These are phyloP conservation scores for Tephrocybe sp. DNA, from an alignment of 768 basidiomycete species.

Conservation along the genomic window DNA sequence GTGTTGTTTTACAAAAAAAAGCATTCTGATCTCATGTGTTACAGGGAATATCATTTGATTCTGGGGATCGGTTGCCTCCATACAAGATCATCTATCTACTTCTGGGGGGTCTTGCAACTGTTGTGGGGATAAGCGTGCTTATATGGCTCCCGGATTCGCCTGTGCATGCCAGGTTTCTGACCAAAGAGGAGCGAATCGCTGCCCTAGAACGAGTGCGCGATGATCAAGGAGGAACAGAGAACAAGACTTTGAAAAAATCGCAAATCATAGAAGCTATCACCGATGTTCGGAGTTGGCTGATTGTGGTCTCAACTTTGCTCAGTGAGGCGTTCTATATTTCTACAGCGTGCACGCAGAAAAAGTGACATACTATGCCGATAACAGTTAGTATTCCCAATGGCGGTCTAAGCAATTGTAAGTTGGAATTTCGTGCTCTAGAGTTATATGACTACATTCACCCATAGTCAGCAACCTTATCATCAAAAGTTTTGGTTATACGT, in stretches of 20 bases:
- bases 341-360: background rate
- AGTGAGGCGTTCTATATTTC: conserved; percentile 39
- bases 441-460: background rate
- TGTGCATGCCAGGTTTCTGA: conserved; percentile 54
- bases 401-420: conserved; percentile 58
- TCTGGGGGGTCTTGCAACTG: conserved; percentile 56
- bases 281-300: conserved; percentile 61
- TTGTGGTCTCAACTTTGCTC: conserved; percentile 55
- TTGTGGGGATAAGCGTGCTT: conserved; percentile 54
- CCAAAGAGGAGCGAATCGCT: conserved; percentile 57
- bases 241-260: conserved; percentile 56
- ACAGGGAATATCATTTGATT: conserved; percentile 56
- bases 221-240: conserved; percentile 62
- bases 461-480: conserved; percentile 62
- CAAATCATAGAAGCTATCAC: conserved; percentile 55
- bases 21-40: background rate
- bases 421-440: background rate
- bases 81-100: conserved; percentile 64
- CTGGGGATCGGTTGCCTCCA: conserved; percentile 44
- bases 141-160: conserved; percentile 67
- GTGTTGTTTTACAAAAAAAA: background rate
- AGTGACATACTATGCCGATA: conserved; percentile 1
- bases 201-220: conserved; percentile 65
- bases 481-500: conserved; percentile 64
- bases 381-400: conserved; percentile 67